Evolutionary conservation across 2,329 filamentous ascomycete genomes (phyloP).

Genomic region (Eutypa lata): DNA sequence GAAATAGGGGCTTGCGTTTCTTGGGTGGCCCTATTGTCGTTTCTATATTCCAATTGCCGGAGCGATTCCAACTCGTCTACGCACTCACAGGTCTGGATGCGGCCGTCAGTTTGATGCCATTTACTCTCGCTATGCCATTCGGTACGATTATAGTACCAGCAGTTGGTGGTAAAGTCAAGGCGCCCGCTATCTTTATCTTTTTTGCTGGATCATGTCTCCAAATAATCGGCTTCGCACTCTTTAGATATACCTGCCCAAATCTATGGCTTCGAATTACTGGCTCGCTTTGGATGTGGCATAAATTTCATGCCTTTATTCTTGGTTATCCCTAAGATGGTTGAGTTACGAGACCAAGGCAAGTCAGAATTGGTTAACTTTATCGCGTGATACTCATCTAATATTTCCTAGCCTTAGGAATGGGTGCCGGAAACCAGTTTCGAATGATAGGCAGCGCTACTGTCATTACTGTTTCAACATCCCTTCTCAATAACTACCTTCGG

Average conservation of each 20-base stretch:
- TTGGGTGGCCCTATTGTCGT: conserved; percentile 9
- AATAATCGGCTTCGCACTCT: conserved; percentile 10
- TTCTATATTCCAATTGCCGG: not conserved
- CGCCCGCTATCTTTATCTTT: conserved; percentile 10
- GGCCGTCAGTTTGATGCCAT: not conserved
- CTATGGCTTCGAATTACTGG: conserved; percentile 11
- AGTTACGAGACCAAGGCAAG: not conserved
- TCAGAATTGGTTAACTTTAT: not conserved
- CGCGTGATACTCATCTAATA: not conserved
- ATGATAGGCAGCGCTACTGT: not conserved
- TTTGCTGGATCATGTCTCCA: conserved; percentile 9
- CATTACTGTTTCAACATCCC: not conserved
- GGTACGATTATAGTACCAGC: no score
- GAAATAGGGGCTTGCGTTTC: not conserved
- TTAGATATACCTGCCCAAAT: conserved; percentile 5
- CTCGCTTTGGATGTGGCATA: conserved; percentile 13
- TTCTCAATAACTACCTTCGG: not conserved
- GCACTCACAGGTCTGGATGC: not conserved
- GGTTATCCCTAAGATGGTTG: conserved; percentile 10
- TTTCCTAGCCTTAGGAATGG: not conserved
- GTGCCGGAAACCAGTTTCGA: not conserved
- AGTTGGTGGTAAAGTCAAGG: conserved; percentile 6
- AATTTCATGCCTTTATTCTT: conserved; percentile 11
- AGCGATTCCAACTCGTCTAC: not conserved
- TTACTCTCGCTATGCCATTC: no score